Conservation (phyloP, 352 stramenopile species). For the Thalassiosira gravida region DNA sequence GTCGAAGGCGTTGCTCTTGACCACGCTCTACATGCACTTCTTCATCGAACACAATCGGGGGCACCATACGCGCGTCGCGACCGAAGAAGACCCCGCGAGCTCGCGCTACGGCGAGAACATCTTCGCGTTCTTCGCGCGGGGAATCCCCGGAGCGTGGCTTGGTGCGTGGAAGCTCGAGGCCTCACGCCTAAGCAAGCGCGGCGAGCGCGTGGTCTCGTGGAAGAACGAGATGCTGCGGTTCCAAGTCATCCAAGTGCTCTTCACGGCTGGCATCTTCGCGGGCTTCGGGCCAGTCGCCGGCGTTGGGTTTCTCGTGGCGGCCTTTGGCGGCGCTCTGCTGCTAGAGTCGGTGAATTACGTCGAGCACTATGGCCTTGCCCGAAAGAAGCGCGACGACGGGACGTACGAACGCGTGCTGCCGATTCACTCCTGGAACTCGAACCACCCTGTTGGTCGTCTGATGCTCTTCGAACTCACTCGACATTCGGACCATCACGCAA, state of each 20-base stretch:
- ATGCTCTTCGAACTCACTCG: background rate
- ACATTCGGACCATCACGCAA: background rate
- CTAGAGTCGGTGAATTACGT: background rate
- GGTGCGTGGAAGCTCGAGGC: background rate
- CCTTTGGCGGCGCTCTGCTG: background rate
- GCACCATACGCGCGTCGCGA: background rate
- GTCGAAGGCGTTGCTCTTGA: background rate
- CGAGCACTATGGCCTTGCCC: conserved; percentile 3
- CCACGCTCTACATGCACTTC: background rate
- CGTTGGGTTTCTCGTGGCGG: background rate
- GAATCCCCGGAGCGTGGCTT: background rate
- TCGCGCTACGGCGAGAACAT: background rate
- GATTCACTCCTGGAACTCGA: background rate
- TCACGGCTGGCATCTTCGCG: background rate
- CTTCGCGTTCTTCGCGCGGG: background rate
- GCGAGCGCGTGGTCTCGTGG: background rate
- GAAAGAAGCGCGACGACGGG: background rate
- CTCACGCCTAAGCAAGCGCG: background rate
- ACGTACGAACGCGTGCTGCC: background rate
- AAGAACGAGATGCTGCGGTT: background rate
- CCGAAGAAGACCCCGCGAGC: background rate
- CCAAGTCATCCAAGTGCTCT: background rate
- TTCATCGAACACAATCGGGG: background rate
- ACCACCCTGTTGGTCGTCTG: background rate
- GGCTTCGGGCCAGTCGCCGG: background rate